Base-by-base conservation (phyloP, 2,329 filamentous ascomycete species). In the Penicillium brasilianum region DNA sequence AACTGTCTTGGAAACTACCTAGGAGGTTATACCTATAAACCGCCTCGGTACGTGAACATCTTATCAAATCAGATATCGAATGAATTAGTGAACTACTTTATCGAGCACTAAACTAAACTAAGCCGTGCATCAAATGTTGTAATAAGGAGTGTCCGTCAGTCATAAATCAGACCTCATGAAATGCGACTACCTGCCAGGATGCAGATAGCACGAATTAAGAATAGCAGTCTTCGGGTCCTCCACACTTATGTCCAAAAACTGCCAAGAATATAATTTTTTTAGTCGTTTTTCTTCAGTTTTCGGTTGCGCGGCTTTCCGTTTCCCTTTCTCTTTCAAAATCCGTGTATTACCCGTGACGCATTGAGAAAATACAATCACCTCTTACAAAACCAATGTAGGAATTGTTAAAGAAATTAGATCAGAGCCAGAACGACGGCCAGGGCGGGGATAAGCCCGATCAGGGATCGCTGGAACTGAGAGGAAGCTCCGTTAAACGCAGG, bases 101-200 rank as follows among this genome's bases (percentile, higher is more conserved):
- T 66, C 54, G 61, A 60, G 54, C 39, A 64, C 59, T 48, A 61
- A 65, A 43, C 37, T 41, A 41, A 55, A 53, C 58, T 64, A 63
- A 66, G 41, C 49, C 53, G 58, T 53, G 49, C 63, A 51, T 59
- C 50, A 32, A 32, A 57, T 41, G 55, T 55, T 8, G 37, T 58
- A 16, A 46, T 64, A 67, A 65, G 66, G 62, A 69, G 58, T 54
- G 66, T 64, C 62, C 59, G 60, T 66, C 52, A 63, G 58, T 69
- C 59, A 25, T 63, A 37, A 61, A 59, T 30, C 41, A 58, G 61
- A 55, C 53, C 32, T 50, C 61, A 53, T 48, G 59, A 34, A 57
- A 63, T 53, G 58, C 55, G 53, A 54, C 56, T 62, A 54, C 32
- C 56, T 57, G 48, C 44, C 58, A 57, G 34, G 46, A 28, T 53